phyloP scores from a whole-genome alignment of 495 filamentous ascomycete genomes.

The Penicillium herquei region DNA sequence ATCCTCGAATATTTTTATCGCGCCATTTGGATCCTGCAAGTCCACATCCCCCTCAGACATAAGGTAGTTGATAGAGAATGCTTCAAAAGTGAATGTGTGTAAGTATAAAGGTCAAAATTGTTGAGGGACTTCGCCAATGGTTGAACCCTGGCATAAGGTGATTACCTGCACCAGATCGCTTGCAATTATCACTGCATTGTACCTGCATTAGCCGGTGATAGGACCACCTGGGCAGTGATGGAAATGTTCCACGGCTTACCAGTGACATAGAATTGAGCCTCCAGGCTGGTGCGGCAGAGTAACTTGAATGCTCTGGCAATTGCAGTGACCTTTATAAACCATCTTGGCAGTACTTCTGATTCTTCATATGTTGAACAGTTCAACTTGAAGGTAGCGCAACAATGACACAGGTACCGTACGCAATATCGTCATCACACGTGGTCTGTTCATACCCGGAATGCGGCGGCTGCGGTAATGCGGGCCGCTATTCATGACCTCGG shows the following conservation, averaged over 20 bases:
- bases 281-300: conserved; percentile 25
- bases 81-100: conserved; percentile 5
- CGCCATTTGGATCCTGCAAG: conserved; percentile 16
- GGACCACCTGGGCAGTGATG: background rate
- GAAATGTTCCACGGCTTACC: conserved; percentile 11
- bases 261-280: conserved; percentile 23
- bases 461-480: no score
- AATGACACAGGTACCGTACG: no score
- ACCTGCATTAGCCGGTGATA: background rate
- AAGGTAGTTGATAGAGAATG: conserved; percentile 29
- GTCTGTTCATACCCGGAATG: no score
- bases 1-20: conserved; percentile 18
- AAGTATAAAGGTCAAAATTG: background rate
- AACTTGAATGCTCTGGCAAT: conserved; percentile 26
- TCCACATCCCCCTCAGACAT: conserved; percentile 14
- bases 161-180: conserved; percentile 21
- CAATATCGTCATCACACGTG: no score
- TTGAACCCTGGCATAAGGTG: background rate
- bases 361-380: no score
- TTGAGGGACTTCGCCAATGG: background rate
- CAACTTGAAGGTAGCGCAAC: no score
- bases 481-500: no score
- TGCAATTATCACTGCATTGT: conserved; percentile 20
- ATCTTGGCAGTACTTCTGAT: conserved; percentile 6
- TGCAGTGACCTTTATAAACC: conserved; percentile 31